Evolutionary conservation across 1,284 basidiomycete species (phyloP).

Genomic region (Hypsizygus ulmarius): DNA sequence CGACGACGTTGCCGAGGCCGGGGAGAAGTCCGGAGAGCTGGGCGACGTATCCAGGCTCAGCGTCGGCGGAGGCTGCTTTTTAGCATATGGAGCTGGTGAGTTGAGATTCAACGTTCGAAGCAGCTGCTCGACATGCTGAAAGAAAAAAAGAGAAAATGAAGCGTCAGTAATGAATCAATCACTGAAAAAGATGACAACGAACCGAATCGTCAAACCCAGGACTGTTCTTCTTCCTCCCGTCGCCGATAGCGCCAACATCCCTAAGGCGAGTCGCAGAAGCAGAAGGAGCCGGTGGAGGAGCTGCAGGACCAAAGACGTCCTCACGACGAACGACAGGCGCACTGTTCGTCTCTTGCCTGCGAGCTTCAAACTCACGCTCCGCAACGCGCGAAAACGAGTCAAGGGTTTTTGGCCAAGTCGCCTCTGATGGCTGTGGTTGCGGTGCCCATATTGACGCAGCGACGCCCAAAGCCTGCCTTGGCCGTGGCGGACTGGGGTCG

Average conservation of each 20-base stretch:
- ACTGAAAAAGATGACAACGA: constrained; percentile 8
- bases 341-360: background rate
- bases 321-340: constrained; percentile 40
- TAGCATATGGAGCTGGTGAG: constrained; percentile 57
- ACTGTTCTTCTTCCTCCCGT: constrained; percentile 62
- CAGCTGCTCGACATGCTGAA: constrained; percentile 72
- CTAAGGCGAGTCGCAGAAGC: constrained; percentile 20
- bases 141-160: constrained; percentile 20
- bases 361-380: constrained; percentile 32
- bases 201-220: constrained; percentile 40
- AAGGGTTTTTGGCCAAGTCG: constrained; percentile 61
- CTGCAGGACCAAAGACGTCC: constrained; percentile 61
- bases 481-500: constrained; percentile 27
- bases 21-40: constrained; percentile 64
- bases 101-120: constrained; percentile 72
- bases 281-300: constrained; percentile 30
- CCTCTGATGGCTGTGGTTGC: constrained; percentile 62
- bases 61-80: constrained; percentile 40
- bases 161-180: constrained; percentile 11
- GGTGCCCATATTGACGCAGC: constrained; percentile 73
- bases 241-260: constrained; percentile 70
- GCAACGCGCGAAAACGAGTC: constrained; percentile 55
- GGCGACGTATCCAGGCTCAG: constrained; percentile 42
- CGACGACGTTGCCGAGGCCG: constrained; percentile 61
- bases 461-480: constrained; percentile 32